Percentiles rank a stretch among this genome's conserved stretches.
phyloP scores from a whole-genome alignment of 306 rosid species.

The Fragaria nilgerrensis region DNA sequence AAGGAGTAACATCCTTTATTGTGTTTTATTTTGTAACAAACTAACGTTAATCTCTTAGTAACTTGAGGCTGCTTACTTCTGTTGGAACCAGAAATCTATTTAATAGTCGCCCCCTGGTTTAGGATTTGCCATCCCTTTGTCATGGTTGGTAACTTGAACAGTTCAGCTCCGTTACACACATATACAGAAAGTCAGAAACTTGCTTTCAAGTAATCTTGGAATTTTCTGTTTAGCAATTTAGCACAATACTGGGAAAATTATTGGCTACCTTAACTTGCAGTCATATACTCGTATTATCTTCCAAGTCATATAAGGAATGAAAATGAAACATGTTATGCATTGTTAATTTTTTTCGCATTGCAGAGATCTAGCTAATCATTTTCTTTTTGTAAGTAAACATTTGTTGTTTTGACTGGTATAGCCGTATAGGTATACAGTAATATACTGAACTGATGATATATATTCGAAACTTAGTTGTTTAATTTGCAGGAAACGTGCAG shows the following conservation, averaged over 20 bases:
- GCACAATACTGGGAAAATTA: neutral
- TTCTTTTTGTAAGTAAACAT: neutral
- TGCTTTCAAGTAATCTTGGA: neutral
- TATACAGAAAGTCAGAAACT: neutral
- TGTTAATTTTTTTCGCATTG: neutral
- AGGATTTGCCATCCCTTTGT: neutral
- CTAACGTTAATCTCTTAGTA: neutral
- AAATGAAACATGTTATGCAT: neutral
- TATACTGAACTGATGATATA: conserved; percentile 39
- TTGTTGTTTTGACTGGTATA: neutral
- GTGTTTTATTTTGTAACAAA: neutral
- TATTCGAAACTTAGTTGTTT: conserved; percentile 55
- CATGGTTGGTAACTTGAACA: neutral
- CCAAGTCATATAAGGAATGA: neutral
- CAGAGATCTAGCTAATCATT: neutral
- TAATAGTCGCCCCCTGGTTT: neutral
- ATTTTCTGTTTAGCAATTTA: neutral
- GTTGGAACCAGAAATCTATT: neutral
- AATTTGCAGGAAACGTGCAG: conserved; percentile 86
- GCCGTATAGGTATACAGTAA: no score
- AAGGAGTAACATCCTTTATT: neutral
- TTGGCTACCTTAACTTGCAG: neutral
- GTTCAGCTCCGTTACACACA: neutral
- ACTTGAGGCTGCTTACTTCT: neutral
- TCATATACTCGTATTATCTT: neutral